Percentiles rank a stretch among this genome's conserved stretches.
Evolutionary conservation across 306 rosid genomes (phyloP).

Genomic region (Glycyrrhiza uralensis): DNA sequence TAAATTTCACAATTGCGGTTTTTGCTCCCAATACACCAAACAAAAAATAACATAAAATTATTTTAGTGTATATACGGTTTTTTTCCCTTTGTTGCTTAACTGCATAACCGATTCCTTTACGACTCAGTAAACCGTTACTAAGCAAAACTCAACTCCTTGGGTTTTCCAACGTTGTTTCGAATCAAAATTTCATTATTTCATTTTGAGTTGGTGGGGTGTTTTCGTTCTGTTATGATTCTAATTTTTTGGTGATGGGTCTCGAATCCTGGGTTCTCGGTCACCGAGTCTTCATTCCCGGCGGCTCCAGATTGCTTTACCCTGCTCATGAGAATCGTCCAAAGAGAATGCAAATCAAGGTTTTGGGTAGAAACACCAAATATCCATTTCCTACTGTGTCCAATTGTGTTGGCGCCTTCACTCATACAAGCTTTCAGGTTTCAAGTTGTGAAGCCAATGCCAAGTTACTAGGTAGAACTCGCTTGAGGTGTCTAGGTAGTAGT

Average conservation of each 20-base stretch:
- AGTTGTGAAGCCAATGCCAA: slow-evolving; percentile 5
- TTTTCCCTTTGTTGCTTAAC: not conserved
- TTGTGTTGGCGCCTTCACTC: slow-evolving; percentile 25
- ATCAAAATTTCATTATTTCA: slow-evolving; percentile 23
- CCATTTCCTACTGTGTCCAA: slow-evolving; percentile 34
- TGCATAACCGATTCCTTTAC: not conserved
- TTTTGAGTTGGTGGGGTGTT: slow-evolving; percentile 27
- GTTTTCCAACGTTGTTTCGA: not conserved
- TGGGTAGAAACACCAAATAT: slow-evolving; percentile 15
- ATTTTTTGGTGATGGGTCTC: slow-evolving; percentile 33
- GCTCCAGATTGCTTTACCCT: slow-evolving; percentile 27
- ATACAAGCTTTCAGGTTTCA: slow-evolving; percentile 15
- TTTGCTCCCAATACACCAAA: not conserved
- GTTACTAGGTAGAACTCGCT: slow-evolving; percentile 34
- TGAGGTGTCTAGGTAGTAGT: slow-evolving; percentile 38
- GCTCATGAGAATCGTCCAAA: slow-evolving; percentile 8
- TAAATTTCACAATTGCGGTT: slow-evolving; percentile 3
- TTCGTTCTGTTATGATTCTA: slow-evolving; percentile 20
- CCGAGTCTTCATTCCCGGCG: slow-evolving; percentile 19
- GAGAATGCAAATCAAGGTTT: slow-evolving; percentile 32
- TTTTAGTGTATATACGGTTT: not conserved
- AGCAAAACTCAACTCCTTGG: not conserved
- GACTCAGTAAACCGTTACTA: not conserved
- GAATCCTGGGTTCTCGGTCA: slow-evolving; percentile 37
- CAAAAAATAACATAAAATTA: not conserved